Base-by-base conservation (phyloP, 768 basidiomycete genomes). In the Cystofilobasidium ferigula region DNA sequence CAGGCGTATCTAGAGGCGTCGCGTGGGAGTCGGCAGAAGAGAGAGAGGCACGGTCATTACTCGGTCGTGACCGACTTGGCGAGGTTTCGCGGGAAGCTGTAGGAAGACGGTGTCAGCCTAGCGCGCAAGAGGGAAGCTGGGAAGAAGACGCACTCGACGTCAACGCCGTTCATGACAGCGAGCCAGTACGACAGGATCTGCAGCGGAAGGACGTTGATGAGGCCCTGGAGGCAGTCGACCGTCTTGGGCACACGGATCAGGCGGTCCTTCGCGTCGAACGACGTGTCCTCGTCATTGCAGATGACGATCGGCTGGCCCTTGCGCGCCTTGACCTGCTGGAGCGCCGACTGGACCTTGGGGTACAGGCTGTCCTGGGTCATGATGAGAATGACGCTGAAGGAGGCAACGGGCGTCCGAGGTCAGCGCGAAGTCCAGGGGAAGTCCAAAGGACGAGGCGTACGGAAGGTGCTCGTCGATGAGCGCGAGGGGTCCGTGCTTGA, bases 281-380 rank as follows among this genome's bases (percentile, higher is more conserved):
- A 71, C 22, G 84, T 81, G 74, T 99, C 95, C 63, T 85, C 87
- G 64, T 95, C 91, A 75, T 95, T 91, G 79, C 93, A 95, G 70
- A 98, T 82, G 69, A 99, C 86, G 76, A 99, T 77, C 14, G 76
- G 76, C 69, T 89, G 86, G 58, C 93, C 95, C 77, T 93, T 94
- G 76, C 95, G 87, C 53, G 95, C 94, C 4, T 91, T 94, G 77
- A 99, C 94, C 78, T 99, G 95, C 32, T 91, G 79, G 71, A 95
- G 89, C 43, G 95, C 95, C 10, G 86, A 88, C 73, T 97, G 92
- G 53, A 97, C 93, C 81, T 99, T 98, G 74, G 93, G 91, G 79
- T 98, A 98, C 30, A 98, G 80, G 51, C 92, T 95, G 78, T 99
- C 95, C 70, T 89, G 87, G 34, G 95, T 99, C 95, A 99, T 99